Conservation (phyloP, 208 protist species). For the Crithidia thermophila region DNA sequence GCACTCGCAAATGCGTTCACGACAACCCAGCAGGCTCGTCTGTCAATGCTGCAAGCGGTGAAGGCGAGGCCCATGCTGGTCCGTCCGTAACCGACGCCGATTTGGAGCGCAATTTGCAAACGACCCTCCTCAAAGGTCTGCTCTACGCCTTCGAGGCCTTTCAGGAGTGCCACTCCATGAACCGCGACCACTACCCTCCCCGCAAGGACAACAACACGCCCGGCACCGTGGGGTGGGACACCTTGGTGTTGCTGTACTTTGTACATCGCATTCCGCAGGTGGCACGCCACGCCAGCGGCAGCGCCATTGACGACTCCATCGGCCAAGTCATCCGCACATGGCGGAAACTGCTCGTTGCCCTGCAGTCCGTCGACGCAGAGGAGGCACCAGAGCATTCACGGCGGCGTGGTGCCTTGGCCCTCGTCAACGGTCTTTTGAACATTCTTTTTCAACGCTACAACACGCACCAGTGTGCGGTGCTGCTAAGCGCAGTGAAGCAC, state of each 20-base stretch:
- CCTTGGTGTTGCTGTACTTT: conserved; percentile 78
- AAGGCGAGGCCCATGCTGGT: background rate
- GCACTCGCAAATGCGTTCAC: conserved; percentile 14
- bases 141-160: conserved; percentile 83
- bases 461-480: conserved; percentile 77
- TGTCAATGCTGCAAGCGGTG: background rate
- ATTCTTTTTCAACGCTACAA: conserved; percentile 83
- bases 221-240: conserved; percentile 90
- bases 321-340: conserved; percentile 77
- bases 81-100: conserved; percentile 4
- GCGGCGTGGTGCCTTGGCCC: conserved; percentile 72
- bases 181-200: conserved; percentile 68
- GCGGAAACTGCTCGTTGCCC: conserved; percentile 74
- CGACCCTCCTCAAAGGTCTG: conserved; percentile 64
- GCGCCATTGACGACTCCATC: conserved; percentile 66
- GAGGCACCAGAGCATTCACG: conserved; percentile 76
- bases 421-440: conserved; percentile 81
- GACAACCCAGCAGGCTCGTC: conserved; percentile 4
- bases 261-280: conserved; percentile 78
- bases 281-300: conserved; percentile 56
- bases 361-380: conserved; percentile 67
- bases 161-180: conserved; percentile 71
- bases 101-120: conserved; percentile 45
- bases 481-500: conserved; percentile 66
- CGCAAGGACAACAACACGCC: conserved; percentile 46